A percentile compares a stretch with the other conserved stretches of the same genome.
Evolutionary conservation across 345 rosid species (phyloP).

Genomic region (Euclidium syriacum): DNA sequence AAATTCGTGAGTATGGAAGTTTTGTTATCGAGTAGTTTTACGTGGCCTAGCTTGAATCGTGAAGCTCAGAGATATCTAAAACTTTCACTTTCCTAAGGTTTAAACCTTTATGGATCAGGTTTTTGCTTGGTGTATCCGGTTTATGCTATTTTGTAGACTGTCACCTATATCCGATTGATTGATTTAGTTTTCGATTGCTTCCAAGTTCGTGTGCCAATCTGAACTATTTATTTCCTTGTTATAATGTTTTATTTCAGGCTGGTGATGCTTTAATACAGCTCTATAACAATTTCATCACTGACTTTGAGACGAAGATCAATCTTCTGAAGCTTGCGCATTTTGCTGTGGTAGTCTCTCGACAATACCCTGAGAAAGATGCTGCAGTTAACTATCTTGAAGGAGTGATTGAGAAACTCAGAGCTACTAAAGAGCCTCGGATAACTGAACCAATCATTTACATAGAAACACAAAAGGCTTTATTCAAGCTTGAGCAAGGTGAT

Average conservation of each 20-base stretch:
- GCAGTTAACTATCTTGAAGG: slow-evolving; percentile 82
- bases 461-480: slow-evolving; percentile 79
- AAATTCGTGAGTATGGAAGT: background rate
- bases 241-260: slow-evolving; percentile 47
- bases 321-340: slow-evolving; percentile 97
- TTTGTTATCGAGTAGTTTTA: background rate
- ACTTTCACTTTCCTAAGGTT: background rate
- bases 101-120: background rate
- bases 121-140: background rate
- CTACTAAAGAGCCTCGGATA: slow-evolving; percentile 70
- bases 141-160: background rate
- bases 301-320: slow-evolving; percentile 97
- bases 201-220: background rate
- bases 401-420: slow-evolving; percentile 74
- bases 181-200: background rate
- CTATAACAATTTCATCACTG: slow-evolving; percentile 87
- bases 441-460: slow-evolving; percentile 88
- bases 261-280: slow-evolving; percentile 91
- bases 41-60: background rate
- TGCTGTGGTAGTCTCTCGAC: slow-evolving; percentile 86
- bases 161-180: background rate
- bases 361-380: slow-evolving; percentile 90
- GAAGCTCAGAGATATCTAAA: background rate
- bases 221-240: background rate
- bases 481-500: slow-evolving; percentile 87